A percentile compares a stretch with the other conserved stretches of the same genome.
phyloP scores from a whole-genome alignment of 805 yeast genomes.

The Hanseniaspora lindneri region DNA sequence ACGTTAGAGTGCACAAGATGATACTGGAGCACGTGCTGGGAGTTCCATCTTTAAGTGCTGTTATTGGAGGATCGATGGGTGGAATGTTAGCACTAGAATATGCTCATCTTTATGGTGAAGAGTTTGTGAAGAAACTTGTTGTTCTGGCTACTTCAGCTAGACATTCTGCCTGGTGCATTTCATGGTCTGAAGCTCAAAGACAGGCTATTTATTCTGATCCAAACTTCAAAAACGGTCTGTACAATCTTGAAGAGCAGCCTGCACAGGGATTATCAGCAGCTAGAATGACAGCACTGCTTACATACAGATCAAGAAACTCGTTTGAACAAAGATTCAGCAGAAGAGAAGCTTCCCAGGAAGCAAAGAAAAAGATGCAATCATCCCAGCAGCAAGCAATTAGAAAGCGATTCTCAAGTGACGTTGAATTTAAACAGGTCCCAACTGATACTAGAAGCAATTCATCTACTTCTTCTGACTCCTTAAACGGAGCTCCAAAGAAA shows the following conservation, averaged over 20 bases:
- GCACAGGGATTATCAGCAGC: constrained; percentile 85
- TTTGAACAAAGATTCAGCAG: constrained; percentile 91
- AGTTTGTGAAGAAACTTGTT: constrained; percentile 57
- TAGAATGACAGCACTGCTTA: constrained; percentile 88
- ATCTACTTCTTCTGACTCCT: constrained; percentile 23
- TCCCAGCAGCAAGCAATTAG: neutral
- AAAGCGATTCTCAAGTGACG: constrained; percentile 19
- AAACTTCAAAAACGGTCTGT: constrained; percentile 81
- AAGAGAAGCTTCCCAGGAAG: constrained; percentile 41
- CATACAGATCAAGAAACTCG: constrained; percentile 83
- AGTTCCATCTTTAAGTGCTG: constrained; percentile 64
- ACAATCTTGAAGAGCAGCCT: constrained; percentile 68
- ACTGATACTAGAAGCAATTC: constrained; percentile 27
- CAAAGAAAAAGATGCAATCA: constrained; percentile 16
- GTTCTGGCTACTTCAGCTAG: constrained; percentile 90
- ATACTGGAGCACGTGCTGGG: constrained; percentile 44
- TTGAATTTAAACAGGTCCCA: constrained; percentile 20
- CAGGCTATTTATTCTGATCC: constrained; percentile 95
- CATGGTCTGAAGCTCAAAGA: constrained; percentile 98
- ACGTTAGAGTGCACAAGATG: constrained; percentile 62
- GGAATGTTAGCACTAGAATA: constrained; percentile 93
- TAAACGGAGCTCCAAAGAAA: constrained; percentile 20
- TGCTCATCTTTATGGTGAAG: constrained; percentile 46
- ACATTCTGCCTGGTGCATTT: constrained; percentile 96
- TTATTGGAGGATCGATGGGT: constrained; percentile 97